A percentile compares a stretch with the other conserved stretches of the same genome.
Conservation (phyloP, 352 stramenopile species). For the Elongisporangium undulatum region DNA sequence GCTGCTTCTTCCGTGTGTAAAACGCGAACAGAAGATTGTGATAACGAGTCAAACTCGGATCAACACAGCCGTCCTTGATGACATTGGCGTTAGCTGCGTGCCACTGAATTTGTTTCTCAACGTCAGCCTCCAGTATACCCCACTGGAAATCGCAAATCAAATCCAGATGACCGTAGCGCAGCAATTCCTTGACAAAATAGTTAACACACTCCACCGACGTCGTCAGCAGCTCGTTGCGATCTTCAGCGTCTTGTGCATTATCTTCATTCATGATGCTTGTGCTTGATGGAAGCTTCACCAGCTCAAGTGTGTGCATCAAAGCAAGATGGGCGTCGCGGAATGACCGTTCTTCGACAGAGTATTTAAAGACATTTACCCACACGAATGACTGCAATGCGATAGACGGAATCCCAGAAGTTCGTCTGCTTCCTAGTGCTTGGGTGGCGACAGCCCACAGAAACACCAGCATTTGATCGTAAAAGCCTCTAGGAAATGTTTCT, state of each 20-base stretch:
- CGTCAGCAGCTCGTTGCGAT: slow-evolving; percentile 13
- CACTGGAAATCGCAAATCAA: slow-evolving; percentile 74
- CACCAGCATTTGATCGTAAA: slow-evolving; percentile 44
- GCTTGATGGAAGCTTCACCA: slow-evolving; percentile 7
- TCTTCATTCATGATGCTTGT: slow-evolving; percentile 2
- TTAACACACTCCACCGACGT: slow-evolving; percentile 62
- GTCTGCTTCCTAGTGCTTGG: slow-evolving; percentile 34
- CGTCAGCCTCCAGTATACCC: slow-evolving; percentile 45
- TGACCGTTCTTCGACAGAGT: slow-evolving; percentile 51
- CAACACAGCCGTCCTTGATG: slow-evolving; percentile 25
- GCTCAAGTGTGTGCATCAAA: slow-evolving; percentile 61
- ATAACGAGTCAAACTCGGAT: slow-evolving; percentile 42
- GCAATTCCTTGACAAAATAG: slow-evolving; percentile 72
- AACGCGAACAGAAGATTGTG: slow-evolving; percentile 74
- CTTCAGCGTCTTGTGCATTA: slow-evolving; percentile 4
- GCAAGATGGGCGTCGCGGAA: slow-evolving; percentile 69
- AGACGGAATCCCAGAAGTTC: slow-evolving; percentile 18
- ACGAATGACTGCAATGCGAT: slow-evolving; percentile 62
- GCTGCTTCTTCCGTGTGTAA: slow-evolving; percentile 58
- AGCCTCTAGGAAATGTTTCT: slow-evolving; percentile 54
- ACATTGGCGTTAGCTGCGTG: slow-evolving; percentile 67
- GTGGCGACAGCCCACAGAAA: slow-evolving; percentile 69
- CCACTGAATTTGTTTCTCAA: slow-evolving; percentile 73
- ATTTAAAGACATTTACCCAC: slow-evolving; percentile 84
- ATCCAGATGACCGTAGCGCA: slow-evolving; percentile 57